Evolutionary conservation across 2,329 filamentous ascomycete genomes (phyloP).

Genomic region (Colletotrichum tropicale): DNA sequence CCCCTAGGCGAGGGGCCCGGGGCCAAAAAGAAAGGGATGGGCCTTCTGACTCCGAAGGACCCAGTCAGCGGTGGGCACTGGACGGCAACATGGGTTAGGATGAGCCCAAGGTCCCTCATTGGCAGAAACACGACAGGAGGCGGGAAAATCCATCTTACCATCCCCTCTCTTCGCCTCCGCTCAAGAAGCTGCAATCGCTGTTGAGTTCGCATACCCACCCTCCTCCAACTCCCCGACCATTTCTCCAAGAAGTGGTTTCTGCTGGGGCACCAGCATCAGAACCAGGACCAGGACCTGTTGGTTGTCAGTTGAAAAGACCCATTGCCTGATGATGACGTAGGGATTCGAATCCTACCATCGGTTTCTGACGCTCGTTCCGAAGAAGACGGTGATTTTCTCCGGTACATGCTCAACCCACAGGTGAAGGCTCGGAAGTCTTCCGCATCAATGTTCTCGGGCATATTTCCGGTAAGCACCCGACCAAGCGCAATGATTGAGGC

Average conservation of each 20-base stretch:
- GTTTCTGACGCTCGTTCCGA: not conserved
- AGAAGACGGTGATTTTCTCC: slow-evolving; percentile 28
- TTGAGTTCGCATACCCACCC: slow-evolving; percentile 83
- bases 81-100: not conserved
- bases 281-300: slow-evolving; percentile 11
- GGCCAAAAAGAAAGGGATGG: not conserved
- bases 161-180: slow-evolving; percentile 81
- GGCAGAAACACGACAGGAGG: not conserved
- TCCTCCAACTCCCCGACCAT: slow-evolving; percentile 68
- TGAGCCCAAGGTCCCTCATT: not conserved
- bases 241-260: slow-evolving; percentile 53
- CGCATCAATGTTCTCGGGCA: slow-evolving; percentile 72
- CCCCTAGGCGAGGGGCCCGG: not conserved
- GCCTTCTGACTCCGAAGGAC: not conserved
- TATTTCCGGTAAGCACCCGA: slow-evolving; percentile 76
- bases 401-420: slow-evolving; percentile 75
- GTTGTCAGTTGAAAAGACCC: not conserved
- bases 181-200: slow-evolving; percentile 85
- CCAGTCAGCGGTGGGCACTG: not conserved
- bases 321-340: slow-evolving; percentile 12
- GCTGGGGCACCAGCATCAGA: not conserved
- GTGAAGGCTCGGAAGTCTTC: slow-evolving; percentile 89
- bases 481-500: slow-evolving; percentile 88
- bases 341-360: slow-evolving; percentile 9
- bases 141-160: slow-evolving; percentile 63